Evolutionary conservation across 495 filamentous ascomycete genomes (phyloP).

Genomic region (Xylaria castorea): DNA sequence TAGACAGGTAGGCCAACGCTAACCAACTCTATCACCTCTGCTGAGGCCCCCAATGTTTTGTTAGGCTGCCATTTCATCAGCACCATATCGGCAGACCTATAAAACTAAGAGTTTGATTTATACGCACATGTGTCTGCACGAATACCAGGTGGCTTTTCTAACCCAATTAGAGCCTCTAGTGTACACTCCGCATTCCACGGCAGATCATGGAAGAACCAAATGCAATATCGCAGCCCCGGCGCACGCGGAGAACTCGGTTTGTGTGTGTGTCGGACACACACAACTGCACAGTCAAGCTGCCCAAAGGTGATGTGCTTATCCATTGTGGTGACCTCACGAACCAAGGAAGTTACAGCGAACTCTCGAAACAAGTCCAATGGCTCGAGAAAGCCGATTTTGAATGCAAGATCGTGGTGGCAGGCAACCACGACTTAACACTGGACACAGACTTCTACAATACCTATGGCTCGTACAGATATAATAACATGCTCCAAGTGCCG

Average conservation of each 20-base stretch:
- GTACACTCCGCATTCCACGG: not conserved
- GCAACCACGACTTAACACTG: constrained; percentile 82
- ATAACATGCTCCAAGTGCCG: constrained; percentile 62
- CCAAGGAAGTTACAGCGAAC: constrained; percentile 72
- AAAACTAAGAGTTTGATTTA: not conserved
- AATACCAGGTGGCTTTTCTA: not conserved
- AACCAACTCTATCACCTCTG: not conserved
- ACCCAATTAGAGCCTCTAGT: not conserved
- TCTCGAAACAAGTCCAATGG: constrained; percentile 71
- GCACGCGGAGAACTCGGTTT: constrained; percentile 44
- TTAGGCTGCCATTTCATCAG: not conserved
- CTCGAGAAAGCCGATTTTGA: constrained; percentile 76
- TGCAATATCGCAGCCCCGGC: constrained; percentile 6
- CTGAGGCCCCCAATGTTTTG: not conserved
- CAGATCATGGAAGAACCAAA: constrained; percentile 16
- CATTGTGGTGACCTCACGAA: constrained; percentile 92
- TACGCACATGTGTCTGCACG: not conserved
- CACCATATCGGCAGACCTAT: not conserved
- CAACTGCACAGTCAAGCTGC: constrained; percentile 69
- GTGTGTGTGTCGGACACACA: constrained; percentile 92
- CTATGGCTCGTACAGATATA: constrained; percentile 64
- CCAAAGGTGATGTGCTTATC: constrained; percentile 85
- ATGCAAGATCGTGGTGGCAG: constrained; percentile 84
- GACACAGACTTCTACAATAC: constrained; percentile 67
- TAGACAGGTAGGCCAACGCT: not conserved